These are phyloP conservation scores for Spathaspora boniae DNA, from an alignment of 805 yeast species.

Conservation along the genomic window DNA sequence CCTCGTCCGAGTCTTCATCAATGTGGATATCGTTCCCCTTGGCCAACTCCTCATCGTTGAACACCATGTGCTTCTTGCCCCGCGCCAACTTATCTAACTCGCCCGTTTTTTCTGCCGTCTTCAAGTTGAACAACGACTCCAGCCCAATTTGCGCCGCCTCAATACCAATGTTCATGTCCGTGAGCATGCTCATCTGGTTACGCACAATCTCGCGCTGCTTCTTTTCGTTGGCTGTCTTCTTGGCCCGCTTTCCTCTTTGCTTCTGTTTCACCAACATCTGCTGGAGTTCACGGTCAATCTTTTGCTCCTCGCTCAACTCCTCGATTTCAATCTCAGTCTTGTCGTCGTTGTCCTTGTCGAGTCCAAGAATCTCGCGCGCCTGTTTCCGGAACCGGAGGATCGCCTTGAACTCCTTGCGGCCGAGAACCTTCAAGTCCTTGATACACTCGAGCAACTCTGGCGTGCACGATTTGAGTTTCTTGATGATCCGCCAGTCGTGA, in stretches of 20 bases:
- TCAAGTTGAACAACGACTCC: slow-evolving; percentile 77
- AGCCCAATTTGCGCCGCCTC: slow-evolving; percentile 84
- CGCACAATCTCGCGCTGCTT: slow-evolving; percentile 86
- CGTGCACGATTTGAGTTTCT: slow-evolving; percentile 73
- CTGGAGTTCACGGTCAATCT: slow-evolving; percentile 79
- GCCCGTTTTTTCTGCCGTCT: slow-evolving; percentile 86
- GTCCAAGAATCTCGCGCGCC: slow-evolving; percentile 73
- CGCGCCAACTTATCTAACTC: slow-evolving; percentile 65
- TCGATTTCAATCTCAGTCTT: slow-evolving; percentile 57
- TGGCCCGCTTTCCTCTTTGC: slow-evolving; percentile 71
- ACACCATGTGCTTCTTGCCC: slow-evolving; percentile 70
- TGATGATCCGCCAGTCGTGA: slow-evolving; percentile 68
- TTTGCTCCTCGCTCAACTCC: slow-evolving; percentile 81
- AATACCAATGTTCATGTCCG: slow-evolving; percentile 88
- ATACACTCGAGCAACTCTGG: slow-evolving; percentile 77
- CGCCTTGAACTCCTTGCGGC: slow-evolving; percentile 86
- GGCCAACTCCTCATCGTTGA: slow-evolving; percentile 51
- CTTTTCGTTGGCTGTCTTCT: slow-evolving; percentile 73
- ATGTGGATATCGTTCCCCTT: slow-evolving; percentile 56
- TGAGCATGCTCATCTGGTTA: slow-evolving; percentile 94
- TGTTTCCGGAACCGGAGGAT: slow-evolving; percentile 85
- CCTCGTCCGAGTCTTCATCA: slow-evolving; percentile 26
- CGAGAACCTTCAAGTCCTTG: slow-evolving; percentile 89
- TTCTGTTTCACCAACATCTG: slow-evolving; percentile 69
- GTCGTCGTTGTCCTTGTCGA: slow-evolving; percentile 51